These are phyloP conservation scores for Heliamphora exappendiculata DNA, from an alignment of 148 eudicot species.

Conservation along the genomic window DNA sequence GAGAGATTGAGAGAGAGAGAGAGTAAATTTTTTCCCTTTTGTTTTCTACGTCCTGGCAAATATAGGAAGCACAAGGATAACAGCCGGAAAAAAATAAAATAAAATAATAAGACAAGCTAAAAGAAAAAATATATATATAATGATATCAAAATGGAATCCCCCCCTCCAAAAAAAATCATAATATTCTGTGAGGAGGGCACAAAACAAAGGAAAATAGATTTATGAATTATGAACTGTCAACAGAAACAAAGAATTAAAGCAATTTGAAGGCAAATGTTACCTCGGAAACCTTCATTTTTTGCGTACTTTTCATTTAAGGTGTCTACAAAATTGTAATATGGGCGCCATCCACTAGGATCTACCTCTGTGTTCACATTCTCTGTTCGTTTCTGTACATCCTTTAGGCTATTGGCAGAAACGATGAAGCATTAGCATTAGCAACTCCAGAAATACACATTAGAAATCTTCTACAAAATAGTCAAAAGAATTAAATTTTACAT, in stretches of 20 bases:
- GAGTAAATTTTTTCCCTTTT: too few species aligned
- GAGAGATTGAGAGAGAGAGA: too few species aligned
- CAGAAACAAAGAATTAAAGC: background rate
- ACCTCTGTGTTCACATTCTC: slow-evolving; percentile 70
- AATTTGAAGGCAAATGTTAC: slow-evolving; percentile 10
- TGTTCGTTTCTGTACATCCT: slow-evolving; percentile 54
- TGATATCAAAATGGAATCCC: too few species aligned
- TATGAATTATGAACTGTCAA: background rate
- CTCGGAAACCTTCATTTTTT: slow-evolving; percentile 68
- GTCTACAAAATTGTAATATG: slow-evolving; percentile 62
- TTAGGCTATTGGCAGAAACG: slow-evolving; percentile 37
- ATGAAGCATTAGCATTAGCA: slow-evolving; percentile 7
- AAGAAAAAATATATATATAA: too few species aligned
- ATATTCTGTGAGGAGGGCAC: too few species aligned
- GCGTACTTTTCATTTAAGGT: slow-evolving; percentile 63
- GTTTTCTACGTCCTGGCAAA: too few species aligned
- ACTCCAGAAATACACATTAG: background rate
- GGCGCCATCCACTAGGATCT: slow-evolving; percentile 94
- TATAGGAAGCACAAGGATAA: too few species aligned
- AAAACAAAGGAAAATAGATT: background rate
- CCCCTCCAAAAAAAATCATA: too few species aligned
- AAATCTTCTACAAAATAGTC: background rate
- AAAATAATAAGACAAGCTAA: too few species aligned
- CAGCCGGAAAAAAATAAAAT: too few species aligned
- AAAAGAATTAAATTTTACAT: slow-evolving; percentile 47